phyloP scores from a whole-genome alignment of 1,139 yeast genomes.

The Kodamaea suecica region DNA sequence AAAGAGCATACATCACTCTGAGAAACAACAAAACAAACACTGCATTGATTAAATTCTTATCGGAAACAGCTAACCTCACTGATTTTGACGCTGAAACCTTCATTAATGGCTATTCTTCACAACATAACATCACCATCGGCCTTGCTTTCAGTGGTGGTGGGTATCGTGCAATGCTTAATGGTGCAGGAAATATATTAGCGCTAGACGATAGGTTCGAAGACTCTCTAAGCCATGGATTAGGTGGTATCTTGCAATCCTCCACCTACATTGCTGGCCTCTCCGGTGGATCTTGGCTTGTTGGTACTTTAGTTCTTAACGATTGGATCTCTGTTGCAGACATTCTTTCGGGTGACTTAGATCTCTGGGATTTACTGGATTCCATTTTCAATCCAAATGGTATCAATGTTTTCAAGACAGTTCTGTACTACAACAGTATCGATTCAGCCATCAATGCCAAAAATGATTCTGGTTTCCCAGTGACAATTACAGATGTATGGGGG shows the following conservation, averaged over 20 bases:
- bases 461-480: conserved; percentile 35
- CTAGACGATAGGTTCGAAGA: conserved; percentile 31
- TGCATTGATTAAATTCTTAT: conserved; percentile 30
- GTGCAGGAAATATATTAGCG: conserved; percentile 41
- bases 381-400: conserved; percentile 41
- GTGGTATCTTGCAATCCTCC: conserved; percentile 40
- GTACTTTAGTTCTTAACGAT: conserved; percentile 36
- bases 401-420: conserved; percentile 31
- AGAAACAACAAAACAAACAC: conserved; percentile 33
- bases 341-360: conserved; percentile 21
- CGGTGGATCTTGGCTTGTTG: conserved; percentile 47
- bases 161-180: conserved; percentile 43
- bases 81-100: conserved; percentile 34
- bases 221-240: conserved; percentile 29
- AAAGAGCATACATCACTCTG: conserved; percentile 25
- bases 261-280: conserved; percentile 42
- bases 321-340: conserved; percentile 39
- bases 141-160: conserved; percentile 48
- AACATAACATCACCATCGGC: conserved; percentile 39
- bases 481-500: conserved; percentile 47
- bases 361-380: conserved; percentile 42
- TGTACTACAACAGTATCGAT: conserved; percentile 32
- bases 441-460: conserved; percentile 30
- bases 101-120: conserved; percentile 22
- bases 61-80: conserved; percentile 29